phyloP scores from a whole-genome alignment of 208 protist species.

The Borovskyia barvae region DNA sequence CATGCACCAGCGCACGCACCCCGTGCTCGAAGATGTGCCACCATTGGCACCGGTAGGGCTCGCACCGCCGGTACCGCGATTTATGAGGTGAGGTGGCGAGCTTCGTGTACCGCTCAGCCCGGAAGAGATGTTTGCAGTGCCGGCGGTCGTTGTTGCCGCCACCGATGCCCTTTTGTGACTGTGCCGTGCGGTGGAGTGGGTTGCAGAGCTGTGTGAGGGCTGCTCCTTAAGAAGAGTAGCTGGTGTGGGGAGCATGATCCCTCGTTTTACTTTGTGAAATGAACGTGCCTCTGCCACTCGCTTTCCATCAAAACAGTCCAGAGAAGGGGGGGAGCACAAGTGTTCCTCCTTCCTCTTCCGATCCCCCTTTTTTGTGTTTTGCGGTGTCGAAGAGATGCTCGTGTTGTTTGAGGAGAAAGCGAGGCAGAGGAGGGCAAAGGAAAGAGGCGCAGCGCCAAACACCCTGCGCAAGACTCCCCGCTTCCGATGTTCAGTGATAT shows the following conservation, averaged over 20 bases:
- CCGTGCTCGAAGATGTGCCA: constrained; percentile 14
- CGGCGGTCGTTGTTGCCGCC: background rate
- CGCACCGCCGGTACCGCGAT: constrained; percentile 3
- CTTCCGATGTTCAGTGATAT: too few species aligned
- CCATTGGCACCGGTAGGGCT: constrained; percentile 2
- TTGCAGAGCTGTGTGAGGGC: background rate
- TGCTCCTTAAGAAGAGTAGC: background rate
- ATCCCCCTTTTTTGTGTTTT: background rate
- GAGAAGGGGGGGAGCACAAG: too few species aligned
- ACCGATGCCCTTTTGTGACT: constrained; percentile 5
- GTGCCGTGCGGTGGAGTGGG: background rate
- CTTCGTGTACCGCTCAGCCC: background rate
- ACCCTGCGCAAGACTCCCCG: too few species aligned
- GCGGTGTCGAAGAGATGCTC: background rate
- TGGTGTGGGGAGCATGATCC: too few species aligned
- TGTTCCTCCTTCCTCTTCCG: too few species aligned
- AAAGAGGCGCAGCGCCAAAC: background rate
- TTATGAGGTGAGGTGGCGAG: constrained; percentile 6
- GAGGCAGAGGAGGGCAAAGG: background rate
- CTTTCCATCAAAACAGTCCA: too few species aligned
- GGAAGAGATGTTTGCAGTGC: background rate
- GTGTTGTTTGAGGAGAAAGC: background rate
- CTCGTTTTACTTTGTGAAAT: too few species aligned
- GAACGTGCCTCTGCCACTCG: too few species aligned
- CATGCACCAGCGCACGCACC: constrained; percentile 71